phyloP scores from a whole-genome alignment of 352 stramenopile genomes.

The Peronospora belbahrii region DNA sequence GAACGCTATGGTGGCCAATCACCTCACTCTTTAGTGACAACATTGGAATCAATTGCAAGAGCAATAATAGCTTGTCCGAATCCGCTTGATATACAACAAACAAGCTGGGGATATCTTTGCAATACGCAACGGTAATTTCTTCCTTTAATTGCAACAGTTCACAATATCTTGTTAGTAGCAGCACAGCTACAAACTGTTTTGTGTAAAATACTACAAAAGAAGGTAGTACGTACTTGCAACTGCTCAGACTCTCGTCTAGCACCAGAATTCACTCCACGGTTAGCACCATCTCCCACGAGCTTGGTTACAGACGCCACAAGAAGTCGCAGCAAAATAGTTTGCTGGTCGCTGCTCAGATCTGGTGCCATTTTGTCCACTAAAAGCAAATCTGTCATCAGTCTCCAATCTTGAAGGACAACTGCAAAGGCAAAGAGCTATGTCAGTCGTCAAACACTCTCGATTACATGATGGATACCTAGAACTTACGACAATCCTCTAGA shows the following conservation, averaged over 20 bases:
- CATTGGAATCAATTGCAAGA: slow-evolving; percentile 73
- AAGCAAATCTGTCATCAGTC: slow-evolving; percentile 61
- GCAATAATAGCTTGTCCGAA: slow-evolving; percentile 61
- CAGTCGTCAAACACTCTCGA: slow-evolving; percentile 3
- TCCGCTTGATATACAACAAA: slow-evolving; percentile 74
- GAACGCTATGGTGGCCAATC: slow-evolving; percentile 53
- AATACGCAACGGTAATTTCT: slow-evolving; percentile 73
- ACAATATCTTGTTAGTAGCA: background rate
- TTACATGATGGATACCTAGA: background rate
- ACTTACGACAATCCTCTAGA: slow-evolving; percentile 80
- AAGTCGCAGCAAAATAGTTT: slow-evolving; percentile 69
- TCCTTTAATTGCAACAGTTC: slow-evolving; percentile 27
- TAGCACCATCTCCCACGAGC: slow-evolving; percentile 29
- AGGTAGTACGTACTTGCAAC: slow-evolving; percentile 35
- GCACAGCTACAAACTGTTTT: background rate
- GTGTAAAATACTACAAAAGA: background rate
- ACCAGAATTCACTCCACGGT: slow-evolving; percentile 14
- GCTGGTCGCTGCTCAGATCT: slow-evolving; percentile 70
- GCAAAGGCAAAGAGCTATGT: slow-evolving; percentile 8
- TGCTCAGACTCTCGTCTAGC: slow-evolving; percentile 45
- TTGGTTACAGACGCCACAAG: slow-evolving; percentile 65
- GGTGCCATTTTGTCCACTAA: slow-evolving; percentile 75
- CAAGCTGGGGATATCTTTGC: slow-evolving; percentile 70
- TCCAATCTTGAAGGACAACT: slow-evolving; percentile 84
- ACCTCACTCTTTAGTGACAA: slow-evolving; percentile 51